Conservation (phyloP, 1,139 yeast genomes). For the Lodderomyces theae region DNA sequence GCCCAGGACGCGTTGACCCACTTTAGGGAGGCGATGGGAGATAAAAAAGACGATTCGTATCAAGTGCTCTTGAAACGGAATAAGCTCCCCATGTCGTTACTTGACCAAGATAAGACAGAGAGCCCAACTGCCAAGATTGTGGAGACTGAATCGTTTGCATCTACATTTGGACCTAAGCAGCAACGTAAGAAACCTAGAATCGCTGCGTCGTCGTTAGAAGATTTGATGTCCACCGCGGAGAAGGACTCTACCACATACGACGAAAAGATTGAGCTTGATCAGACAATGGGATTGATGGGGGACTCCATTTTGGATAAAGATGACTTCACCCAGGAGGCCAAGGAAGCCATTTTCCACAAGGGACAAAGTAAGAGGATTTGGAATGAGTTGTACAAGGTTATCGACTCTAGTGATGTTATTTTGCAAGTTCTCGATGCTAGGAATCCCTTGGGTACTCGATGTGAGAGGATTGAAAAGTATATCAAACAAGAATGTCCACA, state of each 20-base stretch:
- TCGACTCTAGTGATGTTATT: constrained; percentile 94
- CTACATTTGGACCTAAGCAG: constrained; percentile 91
- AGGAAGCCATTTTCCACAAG: constrained; percentile 91
- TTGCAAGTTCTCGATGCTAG: constrained; percentile 96
- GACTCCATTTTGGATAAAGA: constrained; percentile 64
- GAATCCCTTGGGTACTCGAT: constrained; percentile 94
- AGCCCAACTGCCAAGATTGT: constrained; percentile 77
- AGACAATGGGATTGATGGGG: constrained; percentile 81
- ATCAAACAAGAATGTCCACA: constrained; percentile 93
- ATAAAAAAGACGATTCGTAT: constrained; percentile 79
- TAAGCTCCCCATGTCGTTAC: constrained; percentile 90
- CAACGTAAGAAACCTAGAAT: constrained; percentile 88
- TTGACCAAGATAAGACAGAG: constrained; percentile 73
- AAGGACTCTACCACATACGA: constrained; percentile 60
- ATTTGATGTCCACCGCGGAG: constrained; percentile 63
- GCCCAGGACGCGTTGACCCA: constrained; percentile 95
- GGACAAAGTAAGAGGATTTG: constrained; percentile 98
- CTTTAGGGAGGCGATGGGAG: constrained; percentile 93
- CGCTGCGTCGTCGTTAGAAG: constrained; percentile 76
- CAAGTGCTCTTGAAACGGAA: constrained; percentile 86
- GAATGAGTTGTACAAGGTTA: constrained; percentile 96
- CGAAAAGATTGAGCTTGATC: constrained; percentile 71
- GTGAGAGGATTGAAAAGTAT: constrained; percentile 90
- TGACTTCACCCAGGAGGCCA: constrained; percentile 84
- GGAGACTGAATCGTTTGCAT: constrained; percentile 81